Conservation (phyloP, 306 rosid species). For the Erythrophleum fordii region DNA sequence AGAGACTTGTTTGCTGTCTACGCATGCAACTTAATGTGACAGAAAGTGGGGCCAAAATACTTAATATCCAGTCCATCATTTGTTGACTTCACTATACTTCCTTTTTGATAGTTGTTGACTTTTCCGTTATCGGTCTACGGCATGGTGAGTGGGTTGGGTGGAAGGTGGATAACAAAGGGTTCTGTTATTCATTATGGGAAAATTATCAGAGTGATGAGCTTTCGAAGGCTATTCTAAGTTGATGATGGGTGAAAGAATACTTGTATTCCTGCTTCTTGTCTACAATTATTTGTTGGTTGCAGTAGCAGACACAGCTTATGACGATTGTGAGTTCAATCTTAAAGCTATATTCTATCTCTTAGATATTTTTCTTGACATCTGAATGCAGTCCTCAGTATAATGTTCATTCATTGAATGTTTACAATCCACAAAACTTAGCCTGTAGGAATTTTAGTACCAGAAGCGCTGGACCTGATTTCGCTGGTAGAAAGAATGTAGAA, state of each 20-base stretch:
- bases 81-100: slow-evolving; percentile 32
- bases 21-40: background rate
- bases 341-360: slow-evolving; percentile 7
- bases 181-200: background rate
- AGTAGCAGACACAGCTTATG: slow-evolving; percentile 30
- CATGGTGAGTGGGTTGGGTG: background rate
- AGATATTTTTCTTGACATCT: slow-evolving; percentile 10
- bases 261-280: slow-evolving; percentile 33
- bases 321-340: slow-evolving; percentile 44
- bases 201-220: slow-evolving; percentile 21
- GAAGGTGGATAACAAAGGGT: slow-evolving; percentile 7
- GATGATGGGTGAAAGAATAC: slow-evolving; percentile 34
- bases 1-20: background rate
- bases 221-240: slow-evolving; percentile 15
- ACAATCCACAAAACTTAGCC: slow-evolving; percentile 4
- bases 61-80: background rate
- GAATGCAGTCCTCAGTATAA: background rate
- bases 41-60: background rate
- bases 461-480: slow-evolving; percentile 18
- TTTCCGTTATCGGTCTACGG: background rate
- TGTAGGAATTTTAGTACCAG: slow-evolving; percentile 18
- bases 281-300: slow-evolving; percentile 30
- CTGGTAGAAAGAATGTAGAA: slow-evolving; percentile 4
- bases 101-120: slow-evolving; percentile 16
- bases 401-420: slow-evolving; percentile 16